These are phyloP conservation scores for Pyrus communis DNA, from an alignment of 306 rosid genomes.

Conservation along the genomic window DNA sequence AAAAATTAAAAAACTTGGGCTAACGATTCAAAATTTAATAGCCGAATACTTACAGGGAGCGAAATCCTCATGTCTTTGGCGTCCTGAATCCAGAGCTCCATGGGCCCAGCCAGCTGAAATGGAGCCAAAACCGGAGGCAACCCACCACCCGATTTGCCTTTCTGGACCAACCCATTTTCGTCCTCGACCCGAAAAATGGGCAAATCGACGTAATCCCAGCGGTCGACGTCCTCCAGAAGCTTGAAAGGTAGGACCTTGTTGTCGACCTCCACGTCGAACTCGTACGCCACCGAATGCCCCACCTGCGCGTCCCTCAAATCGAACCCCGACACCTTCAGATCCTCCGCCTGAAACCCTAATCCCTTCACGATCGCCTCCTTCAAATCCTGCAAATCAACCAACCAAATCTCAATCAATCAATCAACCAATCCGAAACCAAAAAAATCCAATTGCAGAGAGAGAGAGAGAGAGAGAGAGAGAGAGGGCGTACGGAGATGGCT, in stretches of 20 bases:
- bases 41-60: conserved; percentile 52
- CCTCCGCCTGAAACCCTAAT: conserved; percentile 60
- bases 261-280: conserved; percentile 74
- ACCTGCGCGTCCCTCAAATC: conserved; percentile 75
- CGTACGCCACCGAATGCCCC: conserved; percentile 82
- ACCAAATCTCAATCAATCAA: neutral
- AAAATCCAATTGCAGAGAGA: neutral
- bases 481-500: conserved; percentile 45
- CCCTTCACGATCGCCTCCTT: conserved; percentile 72
- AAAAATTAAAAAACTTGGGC: neutral
- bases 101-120: conserved; percentile 90
- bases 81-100: conserved; percentile 96
- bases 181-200: conserved; percentile 63
- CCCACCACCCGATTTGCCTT: conserved; percentile 13
- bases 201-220: conserved; percentile 88
- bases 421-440: neutral
- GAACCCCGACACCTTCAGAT: conserved; percentile 58
- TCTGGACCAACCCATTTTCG: conserved; percentile 39
- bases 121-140: conserved; percentile 89
- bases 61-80: conserved; percentile 75
- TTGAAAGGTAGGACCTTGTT: conserved; percentile 64
- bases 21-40: neutral
- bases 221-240: conserved; percentile 70
- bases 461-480: neutral
- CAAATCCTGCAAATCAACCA: conserved; percentile 47